Evolutionary conservation across 225 moss, liverwort and hornwort genomes (phyloP), one percentile per base, ranked within the genome.

Genomic region (Polytrichum formosum): DNA sequence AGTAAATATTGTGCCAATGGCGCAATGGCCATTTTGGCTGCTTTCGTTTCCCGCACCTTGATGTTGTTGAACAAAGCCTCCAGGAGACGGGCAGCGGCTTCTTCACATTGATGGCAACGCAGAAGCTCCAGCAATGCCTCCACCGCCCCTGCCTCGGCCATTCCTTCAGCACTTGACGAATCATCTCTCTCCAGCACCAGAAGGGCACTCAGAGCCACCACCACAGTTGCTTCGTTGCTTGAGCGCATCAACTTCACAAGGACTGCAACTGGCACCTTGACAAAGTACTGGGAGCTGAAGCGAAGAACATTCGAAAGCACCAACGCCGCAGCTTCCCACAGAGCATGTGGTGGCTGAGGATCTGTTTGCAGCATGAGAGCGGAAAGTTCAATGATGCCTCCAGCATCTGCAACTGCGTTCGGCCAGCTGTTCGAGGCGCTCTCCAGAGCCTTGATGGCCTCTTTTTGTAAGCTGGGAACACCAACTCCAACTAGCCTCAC

Each of bases 361-460:
- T 98, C 91, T 7, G 73, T 78, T 80, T 98, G 98, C 74, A 94
- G 78, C 55, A 98, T 90, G 16, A 98, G 90, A 63, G 79, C 94
- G 16, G 98, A 94, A 10, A 98, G 91, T 70, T 98, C 98, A 26
- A 84, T 80, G 33, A 98, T 94, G 1, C 98, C 98, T 26, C 98
- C 98, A 5, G 98, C 98, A 82, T 98, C 98, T 2, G 88, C 91
- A 61, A 98, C 91, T 53, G 98, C 98, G 72, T 98, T 98, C 2
- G 98, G 98, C 98, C 98, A 98, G 67, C 98, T 98, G 76, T 91
- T 90, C 26, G 98, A 98, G 6, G 94, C 94, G 68, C 92, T 94
- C 80, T 98, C 98, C 63, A 98, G 65, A 23, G 98, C 98, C 68
- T 88, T 84, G 13, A 98, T 90, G 5, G 94, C 91, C 77, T 98